Evolutionary conservation across 2,329 filamentous ascomycete genomes (phyloP).

Genomic region (Calonectria pseudoreteaudii): DNA sequence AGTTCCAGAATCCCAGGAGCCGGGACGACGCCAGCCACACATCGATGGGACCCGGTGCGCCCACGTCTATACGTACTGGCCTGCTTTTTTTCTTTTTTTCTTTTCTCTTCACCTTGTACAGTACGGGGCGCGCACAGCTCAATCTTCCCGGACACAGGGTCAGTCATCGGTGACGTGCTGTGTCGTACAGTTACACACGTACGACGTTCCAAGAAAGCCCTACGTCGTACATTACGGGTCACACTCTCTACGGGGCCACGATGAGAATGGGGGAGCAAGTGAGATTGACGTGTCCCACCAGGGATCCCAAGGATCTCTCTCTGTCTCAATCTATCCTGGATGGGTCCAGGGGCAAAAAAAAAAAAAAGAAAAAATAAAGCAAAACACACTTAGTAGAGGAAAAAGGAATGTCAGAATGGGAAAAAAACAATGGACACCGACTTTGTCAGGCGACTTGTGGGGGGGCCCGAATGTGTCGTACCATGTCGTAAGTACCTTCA

Average conservation of each 20-base stretch:
- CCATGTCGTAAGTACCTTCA: conserved; percentile 17
- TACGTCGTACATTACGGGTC: conserved; percentile 22
- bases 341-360: conserved; percentile 29
- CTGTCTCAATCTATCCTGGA: conserved; percentile 41
- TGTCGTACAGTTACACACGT: neutral
- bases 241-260: conserved; percentile 2
- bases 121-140: neutral
- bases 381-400: conserved; percentile 6
- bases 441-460: conserved; percentile 13
- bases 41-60: conserved; percentile 15
- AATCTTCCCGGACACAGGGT: neutral
- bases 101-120: neutral
- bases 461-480: conserved; percentile 7
- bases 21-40: conserved; percentile 24
- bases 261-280: conserved; percentile 17
- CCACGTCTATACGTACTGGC: neutral
- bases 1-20: conserved; percentile 23
- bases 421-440: conserved; percentile 6
- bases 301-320: conserved; percentile 16
- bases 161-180: neutral
- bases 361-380: conserved; percentile 17
- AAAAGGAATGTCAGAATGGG: conserved; percentile 9
- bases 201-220: neutral
- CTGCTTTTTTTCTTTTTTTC: neutral
- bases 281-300: conserved; percentile 42